Percentiles rank a stretch among this genome's conserved stretches.
phyloP scores from a whole-genome alignment of 768 basidiomycete species.

The Tricholoma furcatifolium region DNA sequence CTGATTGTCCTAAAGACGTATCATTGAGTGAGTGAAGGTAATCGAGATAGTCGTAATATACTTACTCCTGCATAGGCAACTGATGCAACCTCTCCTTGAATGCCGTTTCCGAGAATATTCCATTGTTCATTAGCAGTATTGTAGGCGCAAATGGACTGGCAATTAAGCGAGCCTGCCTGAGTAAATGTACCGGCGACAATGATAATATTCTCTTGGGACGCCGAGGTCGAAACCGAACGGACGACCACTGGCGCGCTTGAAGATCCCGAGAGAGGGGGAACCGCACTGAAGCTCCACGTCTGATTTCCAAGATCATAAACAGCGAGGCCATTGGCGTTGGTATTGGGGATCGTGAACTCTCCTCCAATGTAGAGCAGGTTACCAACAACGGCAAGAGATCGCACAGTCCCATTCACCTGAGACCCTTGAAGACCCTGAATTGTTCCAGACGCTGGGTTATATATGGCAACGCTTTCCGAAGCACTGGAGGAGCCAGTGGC shows the following conservation, averaged over 20 bases:
- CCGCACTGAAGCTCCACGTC: conserved; percentile 57
- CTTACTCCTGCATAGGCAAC: conserved; percentile 83
- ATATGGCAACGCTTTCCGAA: conserved; percentile 66
- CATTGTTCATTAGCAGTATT: conserved; percentile 72
- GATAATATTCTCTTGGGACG: conserved; percentile 57
- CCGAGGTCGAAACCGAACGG: conserved; percentile 65
- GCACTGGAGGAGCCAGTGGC: conserved; percentile 34
- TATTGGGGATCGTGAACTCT: conserved; percentile 65
- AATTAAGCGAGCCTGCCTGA: conserved; percentile 71
- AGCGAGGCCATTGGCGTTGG: conserved; percentile 66
- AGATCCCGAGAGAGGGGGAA: conserved; percentile 59
- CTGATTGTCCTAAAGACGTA: conserved; percentile 50
- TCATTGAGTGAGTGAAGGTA: background rate
- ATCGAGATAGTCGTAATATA: conserved; percentile 7
- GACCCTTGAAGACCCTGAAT: conserved; percentile 57
- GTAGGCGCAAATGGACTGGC: conserved; percentile 78
- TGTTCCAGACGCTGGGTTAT: conserved; percentile 52
- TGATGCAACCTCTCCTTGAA: conserved; percentile 77
- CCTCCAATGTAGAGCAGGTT: conserved; percentile 81
- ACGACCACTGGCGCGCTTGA: conserved; percentile 60
- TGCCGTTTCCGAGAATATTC: conserved; percentile 75
- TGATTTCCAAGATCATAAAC: conserved; percentile 72
- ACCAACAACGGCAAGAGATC: conserved; percentile 70
- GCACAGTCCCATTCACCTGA: conserved; percentile 74
- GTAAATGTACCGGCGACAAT: conserved; percentile 89